These are phyloP conservation scores for Vitis amurensis DNA, from an alignment of 164 flowering plant species.

Conservation along the genomic window DNA sequence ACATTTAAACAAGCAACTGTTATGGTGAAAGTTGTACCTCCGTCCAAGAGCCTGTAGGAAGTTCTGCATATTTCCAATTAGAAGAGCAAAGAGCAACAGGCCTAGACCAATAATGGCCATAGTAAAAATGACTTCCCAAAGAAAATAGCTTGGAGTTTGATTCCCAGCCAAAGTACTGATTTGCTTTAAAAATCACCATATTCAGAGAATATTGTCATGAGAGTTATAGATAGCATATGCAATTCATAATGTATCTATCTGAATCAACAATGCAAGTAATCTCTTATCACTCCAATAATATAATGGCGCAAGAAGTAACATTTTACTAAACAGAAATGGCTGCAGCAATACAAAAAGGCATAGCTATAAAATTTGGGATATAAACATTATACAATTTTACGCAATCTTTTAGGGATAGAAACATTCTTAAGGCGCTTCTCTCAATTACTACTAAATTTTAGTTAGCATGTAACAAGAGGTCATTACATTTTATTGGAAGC, in stretches of 20 bases:
- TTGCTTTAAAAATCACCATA: conserved; percentile 48
- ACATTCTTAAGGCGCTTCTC: no score
- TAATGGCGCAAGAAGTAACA: neutral
- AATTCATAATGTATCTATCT: neutral
- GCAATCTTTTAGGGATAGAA: no score
- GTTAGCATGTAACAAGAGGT: no score
- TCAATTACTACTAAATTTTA: no score
- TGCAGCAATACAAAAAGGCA: no score
- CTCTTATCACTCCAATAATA: neutral
- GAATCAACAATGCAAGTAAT: neutral
- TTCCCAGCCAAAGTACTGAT: conserved; percentile 92
- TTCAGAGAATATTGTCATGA: neutral
- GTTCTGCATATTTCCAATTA: conserved; percentile 95
- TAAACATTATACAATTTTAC: no score
- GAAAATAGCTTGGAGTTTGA: conserved; percentile 74
- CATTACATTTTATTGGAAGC: no score
- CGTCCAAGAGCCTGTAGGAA: conserved; percentile 85
- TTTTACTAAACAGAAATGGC: no score
- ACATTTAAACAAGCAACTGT: neutral
- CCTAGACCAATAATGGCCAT: conserved; percentile 85
- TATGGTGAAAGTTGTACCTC: conserved; percentile 44
- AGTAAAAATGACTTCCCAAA: conserved; percentile 86
- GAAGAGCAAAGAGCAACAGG: conserved; percentile 81
- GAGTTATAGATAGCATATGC: neutral
- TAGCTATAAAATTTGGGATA: no score